A percentile compares a stretch with the other conserved stretches of the same genome.
Conservation (phyloP, 2,329 filamentous ascomycete genomes). For the Talaromyces sp. region DNA sequence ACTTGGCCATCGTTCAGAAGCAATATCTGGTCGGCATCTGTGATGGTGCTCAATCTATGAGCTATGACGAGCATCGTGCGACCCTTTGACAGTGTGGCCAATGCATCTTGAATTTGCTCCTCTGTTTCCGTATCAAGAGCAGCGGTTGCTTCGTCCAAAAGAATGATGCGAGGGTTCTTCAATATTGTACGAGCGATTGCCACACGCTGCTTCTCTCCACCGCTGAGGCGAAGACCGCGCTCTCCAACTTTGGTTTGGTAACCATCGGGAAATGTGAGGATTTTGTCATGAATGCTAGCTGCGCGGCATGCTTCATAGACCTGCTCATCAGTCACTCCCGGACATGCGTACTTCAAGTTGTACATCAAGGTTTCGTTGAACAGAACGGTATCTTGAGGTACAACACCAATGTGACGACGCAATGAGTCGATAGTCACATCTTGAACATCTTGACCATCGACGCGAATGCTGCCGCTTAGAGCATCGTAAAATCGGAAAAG, state of each 20-base stretch:
- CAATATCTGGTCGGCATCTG: conserved; percentile 78
- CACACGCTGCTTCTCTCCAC: conserved; percentile 89
- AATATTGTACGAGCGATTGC: conserved; percentile 90
- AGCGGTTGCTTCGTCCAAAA: conserved; percentile 89
- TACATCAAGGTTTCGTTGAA: conserved; percentile 97
- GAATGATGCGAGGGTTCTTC: conserved; percentile 86
- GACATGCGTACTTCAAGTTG: conserved; percentile 86
- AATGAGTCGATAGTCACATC: conserved; percentile 92
- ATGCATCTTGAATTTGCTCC: conserved; percentile 83
- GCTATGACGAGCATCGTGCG: conserved; percentile 95
- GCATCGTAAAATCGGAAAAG: conserved; percentile 97
- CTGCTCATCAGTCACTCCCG: conserved; percentile 73
- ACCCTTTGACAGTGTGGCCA: conserved; percentile 75
- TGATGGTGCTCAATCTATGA: conserved; percentile 81
- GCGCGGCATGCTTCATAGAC: conserved; percentile 78
- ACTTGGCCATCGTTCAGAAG: conserved; percentile 75
- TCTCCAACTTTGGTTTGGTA: conserved; percentile 91
- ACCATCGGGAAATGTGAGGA: conserved; percentile 79
- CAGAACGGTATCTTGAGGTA: conserved; percentile 91
- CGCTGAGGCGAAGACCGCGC: conserved; percentile 78
- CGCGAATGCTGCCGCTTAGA: conserved; percentile 70
- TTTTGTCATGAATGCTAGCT: conserved; percentile 89
- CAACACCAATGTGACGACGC: conserved; percentile 84
- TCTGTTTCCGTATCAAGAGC: conserved; percentile 89
- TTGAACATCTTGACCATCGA: conserved; percentile 81